Conservation (phyloP, 192 early-diverging fungal genomes). For the Ambispora gerdemannii region DNA sequence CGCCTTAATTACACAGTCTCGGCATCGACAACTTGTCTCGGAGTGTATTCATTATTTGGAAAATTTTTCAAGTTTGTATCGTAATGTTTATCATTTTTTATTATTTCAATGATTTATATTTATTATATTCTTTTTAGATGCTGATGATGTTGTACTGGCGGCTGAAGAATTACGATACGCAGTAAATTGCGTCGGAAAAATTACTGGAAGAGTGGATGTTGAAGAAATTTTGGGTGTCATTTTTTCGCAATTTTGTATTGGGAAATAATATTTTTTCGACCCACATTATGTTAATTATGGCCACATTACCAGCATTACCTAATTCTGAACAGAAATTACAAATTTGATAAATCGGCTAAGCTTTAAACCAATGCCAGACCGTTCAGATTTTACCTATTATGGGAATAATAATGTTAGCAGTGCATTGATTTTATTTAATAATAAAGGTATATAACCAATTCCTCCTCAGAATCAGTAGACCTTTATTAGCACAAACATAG, state of each 20-base stretch:
- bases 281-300: no score
- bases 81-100: neutral
- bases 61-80: constrained; percentile 43
- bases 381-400: no score
- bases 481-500: no score
- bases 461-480: no score
- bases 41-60: constrained; percentile 50
- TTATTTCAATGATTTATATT: neutral
- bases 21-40: constrained; percentile 63
- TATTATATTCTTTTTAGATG: constrained; percentile 28
- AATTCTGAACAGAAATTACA: no score
- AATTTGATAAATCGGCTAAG: no score
- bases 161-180: constrained; percentile 73
- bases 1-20: constrained; percentile 62
- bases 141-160: constrained; percentile 60
- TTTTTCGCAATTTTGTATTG: constrained; percentile 78
- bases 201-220: constrained; percentile 69
- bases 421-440: no score
- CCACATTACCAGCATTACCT: no score
- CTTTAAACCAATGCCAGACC: no score
- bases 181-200: constrained; percentile 59
- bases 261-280: no score
- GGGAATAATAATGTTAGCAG: no score
- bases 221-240: constrained; percentile 73
- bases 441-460: no score